A percentile compares a stretch with the other conserved stretches of the same genome.
These are phyloP conservation scores for Calonectria ilicicola DNA, from an alignment of 2,329 filamentous ascomycete genomes.

Conservation along the genomic window DNA sequence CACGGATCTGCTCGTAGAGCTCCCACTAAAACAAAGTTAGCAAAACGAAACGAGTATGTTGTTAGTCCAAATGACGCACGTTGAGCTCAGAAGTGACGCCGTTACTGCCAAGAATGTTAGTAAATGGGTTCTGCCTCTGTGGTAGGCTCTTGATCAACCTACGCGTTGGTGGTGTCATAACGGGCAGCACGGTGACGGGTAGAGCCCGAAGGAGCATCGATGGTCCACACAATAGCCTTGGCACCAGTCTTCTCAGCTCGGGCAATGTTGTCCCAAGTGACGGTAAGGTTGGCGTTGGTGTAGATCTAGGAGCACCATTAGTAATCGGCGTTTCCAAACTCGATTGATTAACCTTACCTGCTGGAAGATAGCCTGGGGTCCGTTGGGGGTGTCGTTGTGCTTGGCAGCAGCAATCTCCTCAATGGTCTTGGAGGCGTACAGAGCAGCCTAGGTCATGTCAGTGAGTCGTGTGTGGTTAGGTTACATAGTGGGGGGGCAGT, in stretches of 20 bases:
- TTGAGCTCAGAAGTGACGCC: slow-evolving; percentile 37
- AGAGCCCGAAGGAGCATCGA: slow-evolving; percentile 44
- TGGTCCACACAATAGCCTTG: slow-evolving; percentile 54
- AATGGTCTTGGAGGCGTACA: slow-evolving; percentile 49
- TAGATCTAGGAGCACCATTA: slow-evolving; percentile 39
- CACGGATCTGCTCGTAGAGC: slow-evolving; percentile 44
- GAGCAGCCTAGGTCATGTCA: slow-evolving; percentile 32
- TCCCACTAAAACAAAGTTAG: slow-evolving; percentile 34
- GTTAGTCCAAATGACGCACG: slow-evolving; percentile 7
- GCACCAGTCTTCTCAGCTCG: slow-evolving; percentile 48
- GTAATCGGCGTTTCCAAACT: not conserved
- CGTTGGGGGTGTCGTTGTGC: slow-evolving; percentile 40
- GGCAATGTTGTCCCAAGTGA: slow-evolving; percentile 48
- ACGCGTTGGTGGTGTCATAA: slow-evolving; percentile 42
- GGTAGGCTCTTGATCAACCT: not conserved
- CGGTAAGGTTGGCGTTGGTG: slow-evolving; percentile 47
- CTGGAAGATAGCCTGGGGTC: slow-evolving; percentile 48
- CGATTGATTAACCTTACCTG: slow-evolving; percentile 33
- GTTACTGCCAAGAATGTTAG: slow-evolving; percentile 30
- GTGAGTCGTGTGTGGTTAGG: not conserved
- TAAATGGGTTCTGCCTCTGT: no score
- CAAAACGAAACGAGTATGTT: not conserved
- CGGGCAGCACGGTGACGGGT: slow-evolving; percentile 41
- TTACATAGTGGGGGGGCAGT: not conserved
- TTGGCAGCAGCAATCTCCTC: slow-evolving; percentile 48